Percentiles rank a stretch among this genome's conserved stretches.
phyloP scores from a whole-genome alignment of 2,329 filamentous ascomycete species.

The Apiospora saccharicola region DNA sequence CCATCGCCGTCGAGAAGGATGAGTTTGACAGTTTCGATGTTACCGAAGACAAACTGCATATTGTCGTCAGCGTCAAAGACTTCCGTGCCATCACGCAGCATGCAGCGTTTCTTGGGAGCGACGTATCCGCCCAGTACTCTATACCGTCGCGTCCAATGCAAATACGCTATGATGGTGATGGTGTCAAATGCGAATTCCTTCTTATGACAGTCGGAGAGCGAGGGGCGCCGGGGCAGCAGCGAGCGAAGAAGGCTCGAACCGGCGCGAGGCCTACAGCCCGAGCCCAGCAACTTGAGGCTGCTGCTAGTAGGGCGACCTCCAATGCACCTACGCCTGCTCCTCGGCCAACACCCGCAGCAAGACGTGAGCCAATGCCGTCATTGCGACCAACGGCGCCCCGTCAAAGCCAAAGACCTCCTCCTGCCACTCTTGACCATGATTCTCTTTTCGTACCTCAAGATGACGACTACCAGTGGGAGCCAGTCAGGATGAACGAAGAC shows the following conservation, averaged over 20 bases:
- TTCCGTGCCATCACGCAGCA: slow-evolving; percentile 82
- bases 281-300: slow-evolving; percentile 55
- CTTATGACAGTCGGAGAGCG: slow-evolving; percentile 82
- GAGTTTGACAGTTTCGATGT: slow-evolving; percentile 80
- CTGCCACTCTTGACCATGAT: slow-evolving; percentile 67
- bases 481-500: slow-evolving; percentile 64
- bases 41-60: slow-evolving; percentile 74
- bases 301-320: slow-evolving; percentile 52
- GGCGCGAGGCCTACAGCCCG: slow-evolving; percentile 49
- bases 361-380: slow-evolving; percentile 50
- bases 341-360: slow-evolving; percentile 46
- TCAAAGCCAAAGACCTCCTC: slow-evolving; percentile 62
- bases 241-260: slow-evolving; percentile 51
- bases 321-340: slow-evolving; percentile 41
- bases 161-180: slow-evolving; percentile 73
- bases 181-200: slow-evolving; percentile 77
- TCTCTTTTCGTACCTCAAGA: slow-evolving; percentile 75
- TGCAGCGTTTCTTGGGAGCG: slow-evolving; percentile 72
- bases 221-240: slow-evolving; percentile 56
- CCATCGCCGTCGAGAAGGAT: slow-evolving; percentile 76
- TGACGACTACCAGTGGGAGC: slow-evolving; percentile 77
- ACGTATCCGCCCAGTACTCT: slow-evolving; percentile 74
- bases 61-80: slow-evolving; percentile 83
- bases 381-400: slow-evolving; percentile 44
- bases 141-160: slow-evolving; percentile 75